These are phyloP conservation scores for Brassica incana DNA, from an alignment of 345 rosid species.

Conservation along the genomic window DNA sequence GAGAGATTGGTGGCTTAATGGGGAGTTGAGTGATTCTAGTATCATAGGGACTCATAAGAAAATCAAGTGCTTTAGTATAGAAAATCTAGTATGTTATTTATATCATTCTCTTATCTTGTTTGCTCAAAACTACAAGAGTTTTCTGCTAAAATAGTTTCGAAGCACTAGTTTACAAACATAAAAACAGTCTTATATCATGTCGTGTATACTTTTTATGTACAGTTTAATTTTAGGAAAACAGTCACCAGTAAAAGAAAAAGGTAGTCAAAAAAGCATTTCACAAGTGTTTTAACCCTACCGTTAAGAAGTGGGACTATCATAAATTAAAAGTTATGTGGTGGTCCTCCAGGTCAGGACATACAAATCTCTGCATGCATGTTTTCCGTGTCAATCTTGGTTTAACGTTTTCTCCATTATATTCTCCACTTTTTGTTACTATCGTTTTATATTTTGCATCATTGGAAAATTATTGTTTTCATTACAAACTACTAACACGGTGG, in stretches of 20 bases:
- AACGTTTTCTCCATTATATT: constrained; percentile 37
- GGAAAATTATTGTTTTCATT: constrained; percentile 8
- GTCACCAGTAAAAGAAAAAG: constrained; percentile 2
- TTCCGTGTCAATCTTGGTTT: constrained; percentile 34
- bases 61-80: neutral
- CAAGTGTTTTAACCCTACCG: constrained; percentile 28
- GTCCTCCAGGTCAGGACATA: neutral
- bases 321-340: constrained; percentile 10
- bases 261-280: constrained; percentile 33
- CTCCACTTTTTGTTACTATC: neutral
- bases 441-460: constrained; percentile 7
- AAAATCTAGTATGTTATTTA: neutral
- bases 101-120: neutral
- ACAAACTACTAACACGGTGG: neutral
- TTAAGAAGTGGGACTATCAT: constrained; percentile 14
- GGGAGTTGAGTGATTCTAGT: neutral
- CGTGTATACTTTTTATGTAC: neutral
- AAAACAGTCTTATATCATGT: neutral
- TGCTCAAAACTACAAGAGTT: neutral
- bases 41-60: neutral
- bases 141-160: neutral
- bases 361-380: constrained; percentile 32
- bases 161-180: neutral
- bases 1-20: neutral
- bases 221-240: neutral